Base-by-base conservation (phyloP, 352 stramenopile species). In the Globisporangium barbulae region DNA sequence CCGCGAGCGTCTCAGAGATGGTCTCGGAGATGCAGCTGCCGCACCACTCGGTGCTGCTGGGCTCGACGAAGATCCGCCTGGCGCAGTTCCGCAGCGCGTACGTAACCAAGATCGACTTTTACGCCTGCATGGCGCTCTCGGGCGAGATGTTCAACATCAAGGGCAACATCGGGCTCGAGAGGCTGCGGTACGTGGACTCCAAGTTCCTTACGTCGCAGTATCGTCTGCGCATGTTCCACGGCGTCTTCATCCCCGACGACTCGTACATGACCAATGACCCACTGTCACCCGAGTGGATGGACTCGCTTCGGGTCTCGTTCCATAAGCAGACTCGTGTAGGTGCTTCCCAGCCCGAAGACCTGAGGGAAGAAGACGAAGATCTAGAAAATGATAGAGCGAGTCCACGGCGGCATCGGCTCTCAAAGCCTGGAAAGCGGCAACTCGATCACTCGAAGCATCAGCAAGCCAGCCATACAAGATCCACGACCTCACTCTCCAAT, bases 121-220 rank as follows among this genome's bases (percentile, higher is more conserved):
- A 92, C 56, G 84, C 85, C 0, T 92, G 83, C 53, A 91, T 94
- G 83, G 80, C 82, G 12, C 78, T 92, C 31, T 81, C 73, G 0
- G 83, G 83, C 7, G 85, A 94, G 56, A 79, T 91, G 68, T 88
- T 93, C 59, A 93, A 94, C 52, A 79, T 93, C 63, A 94, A 93
- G 62, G 85, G 83, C 2, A 93, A 93, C 49, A 84, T 94, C 22
- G 85, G 83, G 0, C 67, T 94, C 42, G 83, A 94, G 45, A 75
- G 85, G 1, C 63, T 94, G 28, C 82, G 85, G 17, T 90, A 90
- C 39, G 72, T 94, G 15, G 80, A 91, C 33, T 78, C 83, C 8
- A 88, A 89, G 59, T 54, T 90, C 15, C 65, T 94, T 13, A 86
- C 68, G 3, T 70, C 82, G 1, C 80, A 88, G 30, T 76, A 90